Evolutionary conservation across 78 protist species (phyloP).

Genomic region (Planoprotostelium fungivorum): DNA sequence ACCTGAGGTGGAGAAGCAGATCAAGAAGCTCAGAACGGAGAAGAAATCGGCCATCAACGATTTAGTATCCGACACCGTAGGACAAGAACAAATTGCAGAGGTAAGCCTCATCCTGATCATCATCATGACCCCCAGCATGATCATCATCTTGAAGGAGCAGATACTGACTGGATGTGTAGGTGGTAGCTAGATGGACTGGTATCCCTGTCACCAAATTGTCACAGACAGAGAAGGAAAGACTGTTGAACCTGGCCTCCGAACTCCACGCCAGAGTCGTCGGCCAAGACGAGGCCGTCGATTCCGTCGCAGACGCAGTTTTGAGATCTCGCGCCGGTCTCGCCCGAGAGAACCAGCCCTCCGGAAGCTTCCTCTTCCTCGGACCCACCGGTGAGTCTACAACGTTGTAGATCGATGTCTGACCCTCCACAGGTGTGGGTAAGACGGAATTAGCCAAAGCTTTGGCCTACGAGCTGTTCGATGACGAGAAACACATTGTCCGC

Average conservation of each 20-base stretch:
- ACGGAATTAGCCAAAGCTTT: constrained; percentile 97
- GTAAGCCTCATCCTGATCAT: neutral
- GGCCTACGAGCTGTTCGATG: constrained; percentile 90
- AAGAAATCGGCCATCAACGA: constrained; percentile 24
- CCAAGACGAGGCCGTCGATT: constrained; percentile 93
- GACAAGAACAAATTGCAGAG: constrained; percentile 72
- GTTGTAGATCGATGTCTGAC: constrained; percentile 6
- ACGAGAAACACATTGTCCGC: constrained; percentile 87
- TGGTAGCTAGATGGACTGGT: constrained; percentile 94
- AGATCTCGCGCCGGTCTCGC: constrained; percentile 92
- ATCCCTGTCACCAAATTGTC: constrained; percentile 88
- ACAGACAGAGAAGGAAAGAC: constrained; percentile 78
- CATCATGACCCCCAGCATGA: neutral
- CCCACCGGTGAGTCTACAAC: constrained; percentile 78
- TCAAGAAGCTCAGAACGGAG: constrained; percentile 32
- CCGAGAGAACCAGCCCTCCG: constrained; percentile 81
- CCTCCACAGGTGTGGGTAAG: constrained; percentile 89
- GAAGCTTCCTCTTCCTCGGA: constrained; percentile 92
- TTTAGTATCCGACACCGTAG: constrained; percentile 66
- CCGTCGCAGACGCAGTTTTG: constrained; percentile 91
- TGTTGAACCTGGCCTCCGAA: constrained; percentile 66
- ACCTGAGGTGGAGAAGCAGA: constrained; percentile 76
- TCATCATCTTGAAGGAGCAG: too few relatives aligned
- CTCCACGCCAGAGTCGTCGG: constrained; percentile 93
- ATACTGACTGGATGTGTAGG: too few relatives aligned